phyloP scores from a whole-genome alignment of 2,329 filamentous ascomycete species.

The Apiospora sp. region DNA sequence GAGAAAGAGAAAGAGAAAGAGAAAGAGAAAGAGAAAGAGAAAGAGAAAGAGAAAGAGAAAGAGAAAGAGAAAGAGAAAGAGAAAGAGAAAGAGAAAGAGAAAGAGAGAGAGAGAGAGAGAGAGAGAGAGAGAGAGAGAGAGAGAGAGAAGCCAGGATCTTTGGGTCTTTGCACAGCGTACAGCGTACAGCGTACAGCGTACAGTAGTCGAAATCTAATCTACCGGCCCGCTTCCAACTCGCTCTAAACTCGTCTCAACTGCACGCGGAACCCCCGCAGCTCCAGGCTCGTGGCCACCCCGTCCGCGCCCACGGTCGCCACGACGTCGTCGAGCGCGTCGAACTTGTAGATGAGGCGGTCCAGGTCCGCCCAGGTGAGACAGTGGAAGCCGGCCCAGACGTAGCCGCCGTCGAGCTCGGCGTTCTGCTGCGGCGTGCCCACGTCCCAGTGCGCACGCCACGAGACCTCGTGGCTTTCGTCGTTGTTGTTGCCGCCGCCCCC shows the following conservation, averaged over 20 bases:
- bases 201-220: background rate
- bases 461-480: background rate
- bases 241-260: background rate
- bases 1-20: too few relatives aligned
- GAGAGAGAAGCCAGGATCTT: background rate
- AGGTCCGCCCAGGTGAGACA: slow-evolving; percentile 13
- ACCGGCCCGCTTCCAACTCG: too few relatives aligned
- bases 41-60: too few relatives aligned
- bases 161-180: background rate
- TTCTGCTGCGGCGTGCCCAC: background rate
- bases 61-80: too few relatives aligned
- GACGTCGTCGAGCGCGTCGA: slow-evolving; percentile 22
- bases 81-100: too few relatives aligned
- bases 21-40: too few relatives aligned
- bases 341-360: slow-evolving; percentile 12
- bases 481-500: background rate
- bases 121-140: background rate
- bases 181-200: too few relatives aligned
- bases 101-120: too few relatives aligned
- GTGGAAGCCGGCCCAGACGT: slow-evolving; percentile 16
- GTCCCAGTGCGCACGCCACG: slow-evolving; percentile 19
- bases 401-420: background rate
- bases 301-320: slow-evolving; percentile 19
- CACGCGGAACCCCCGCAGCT: slow-evolving; percentile 21
- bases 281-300: background rate